Percentiles rank a stretch among this genome's conserved stretches.
Evolutionary conservation across 2,329 filamentous ascomycete genomes (phyloP).

Genomic region (Ophiocordyceps camponoti-saundersi): DNA sequence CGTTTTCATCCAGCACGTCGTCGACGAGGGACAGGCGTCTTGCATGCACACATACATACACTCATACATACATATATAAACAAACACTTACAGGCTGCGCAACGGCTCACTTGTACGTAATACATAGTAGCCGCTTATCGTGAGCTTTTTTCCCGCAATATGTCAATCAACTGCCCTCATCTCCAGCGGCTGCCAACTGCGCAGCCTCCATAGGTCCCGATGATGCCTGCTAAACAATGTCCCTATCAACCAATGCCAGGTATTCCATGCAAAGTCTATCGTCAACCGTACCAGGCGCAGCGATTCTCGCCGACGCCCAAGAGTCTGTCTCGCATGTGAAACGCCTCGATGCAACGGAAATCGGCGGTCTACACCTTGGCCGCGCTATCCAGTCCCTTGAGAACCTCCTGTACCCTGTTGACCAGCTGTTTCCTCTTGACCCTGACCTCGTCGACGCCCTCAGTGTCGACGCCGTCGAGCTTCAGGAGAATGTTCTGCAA

Average conservation of each 20-base stretch:
- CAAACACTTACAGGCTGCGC: background rate
- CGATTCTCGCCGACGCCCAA: background rate
- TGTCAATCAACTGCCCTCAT: background rate
- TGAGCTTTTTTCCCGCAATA: too few relatives aligned
- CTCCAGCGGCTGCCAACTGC: background rate
- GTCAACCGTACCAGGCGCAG: background rate
- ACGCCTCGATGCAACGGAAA: background rate
- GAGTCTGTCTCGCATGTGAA: background rate
- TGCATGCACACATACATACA: background rate
- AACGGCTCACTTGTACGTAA: too few relatives aligned
- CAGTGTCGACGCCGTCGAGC: conserved; percentile 58
- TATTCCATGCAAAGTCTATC: background rate
- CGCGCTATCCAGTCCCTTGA: conserved; percentile 44
- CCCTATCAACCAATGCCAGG: background rate
- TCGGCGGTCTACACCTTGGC: conserved; percentile 7
- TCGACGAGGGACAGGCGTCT: too few relatives aligned
- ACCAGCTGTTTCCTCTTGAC: conserved; percentile 54
- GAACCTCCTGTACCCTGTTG: conserved; percentile 48
- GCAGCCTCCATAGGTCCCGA: background rate
- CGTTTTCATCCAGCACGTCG: too few relatives aligned
- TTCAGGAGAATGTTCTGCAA: conserved; percentile 63
- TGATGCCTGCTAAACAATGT: too few relatives aligned
- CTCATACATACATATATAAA: background rate
- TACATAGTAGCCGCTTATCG: too few relatives aligned
- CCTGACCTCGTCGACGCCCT: conserved; percentile 49